phyloP scores from a whole-genome alignment of 148 eudicot species.

The Diospyros kaki region DNA sequence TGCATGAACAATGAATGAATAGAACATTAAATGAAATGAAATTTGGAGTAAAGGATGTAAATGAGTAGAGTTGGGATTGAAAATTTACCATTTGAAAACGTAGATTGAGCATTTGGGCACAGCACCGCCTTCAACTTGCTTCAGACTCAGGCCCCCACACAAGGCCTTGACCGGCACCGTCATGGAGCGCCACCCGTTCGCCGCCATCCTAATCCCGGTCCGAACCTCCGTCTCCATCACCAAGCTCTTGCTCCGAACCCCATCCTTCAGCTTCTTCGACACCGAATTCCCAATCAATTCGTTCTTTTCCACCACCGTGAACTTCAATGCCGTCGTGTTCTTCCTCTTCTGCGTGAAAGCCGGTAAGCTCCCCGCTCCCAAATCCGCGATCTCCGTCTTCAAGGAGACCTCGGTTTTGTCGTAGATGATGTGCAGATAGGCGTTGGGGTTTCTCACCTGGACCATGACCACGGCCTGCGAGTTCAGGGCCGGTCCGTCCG shows the following conservation, averaged over 20 bases:
- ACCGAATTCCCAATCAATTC: conserved; percentile 23
- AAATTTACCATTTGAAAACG: conserved; percentile 33
- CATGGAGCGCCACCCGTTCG: conserved; percentile 19
- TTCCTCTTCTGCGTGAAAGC: conserved; percentile 33
- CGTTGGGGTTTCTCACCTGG: conserved; percentile 36
- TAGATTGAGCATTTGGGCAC: conserved; percentile 35
- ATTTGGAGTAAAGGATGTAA: not conserved
- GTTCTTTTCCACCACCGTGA: conserved; percentile 10
- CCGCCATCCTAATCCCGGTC: conserved; percentile 32
- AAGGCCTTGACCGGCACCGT: conserved; percentile 27
- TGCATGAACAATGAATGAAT: too few relatives aligned
- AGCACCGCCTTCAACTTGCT: conserved; percentile 26
- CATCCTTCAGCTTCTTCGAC: conserved; percentile 20
- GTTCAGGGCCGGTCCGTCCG: conserved; percentile 23
- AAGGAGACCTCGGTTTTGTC: conserved; percentile 22
- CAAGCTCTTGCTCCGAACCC: conserved; percentile 24
- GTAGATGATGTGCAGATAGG: conserved; percentile 22
- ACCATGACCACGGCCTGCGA: conserved; percentile 24
- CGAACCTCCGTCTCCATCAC: conserved; percentile 31
- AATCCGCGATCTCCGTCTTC: conserved; percentile 17
- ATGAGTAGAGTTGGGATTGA: not conserved
- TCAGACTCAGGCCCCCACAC: conserved; percentile 39
- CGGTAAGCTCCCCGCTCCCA: conserved; percentile 27
- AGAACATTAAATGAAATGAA: not conserved
- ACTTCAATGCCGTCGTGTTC: conserved; percentile 37